These are phyloP conservation scores for Gaeumannomyces sp. DNA, from an alignment of 2,329 filamentous ascomycete species.

Conservation along the genomic window DNA sequence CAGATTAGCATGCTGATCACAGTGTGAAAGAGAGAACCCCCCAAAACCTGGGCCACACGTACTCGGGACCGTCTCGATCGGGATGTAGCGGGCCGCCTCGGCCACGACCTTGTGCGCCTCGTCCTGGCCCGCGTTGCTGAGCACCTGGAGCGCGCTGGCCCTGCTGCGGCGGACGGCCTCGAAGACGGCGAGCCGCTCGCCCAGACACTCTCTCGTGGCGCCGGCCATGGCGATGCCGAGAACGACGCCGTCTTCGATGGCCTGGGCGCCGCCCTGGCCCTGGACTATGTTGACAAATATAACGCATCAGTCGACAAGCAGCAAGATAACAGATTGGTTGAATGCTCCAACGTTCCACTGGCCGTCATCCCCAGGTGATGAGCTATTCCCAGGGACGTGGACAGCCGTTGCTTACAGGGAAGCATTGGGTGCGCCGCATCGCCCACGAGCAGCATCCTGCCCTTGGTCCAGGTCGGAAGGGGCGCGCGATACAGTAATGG, in stretches of 20 bases:
- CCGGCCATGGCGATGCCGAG: slow-evolving; percentile 24
- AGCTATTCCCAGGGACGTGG: background rate
- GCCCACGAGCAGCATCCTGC: slow-evolving; percentile 26
- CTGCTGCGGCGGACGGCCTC: slow-evolving; percentile 24
- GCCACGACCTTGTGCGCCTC: slow-evolving; percentile 15
- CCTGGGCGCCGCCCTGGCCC: slow-evolving; percentile 29
- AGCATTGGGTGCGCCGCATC: slow-evolving; percentile 34
- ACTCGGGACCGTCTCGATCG: slow-evolving; percentile 12
- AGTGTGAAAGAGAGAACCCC: background rate
- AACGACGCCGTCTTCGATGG: slow-evolving; percentile 27
- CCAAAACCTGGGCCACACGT: background rate
- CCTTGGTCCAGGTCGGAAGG: slow-evolving; percentile 26
- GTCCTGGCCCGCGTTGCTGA: slow-evolving; percentile 28
- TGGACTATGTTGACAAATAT: slow-evolving; percentile 23
- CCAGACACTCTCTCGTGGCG: slow-evolving; percentile 16
- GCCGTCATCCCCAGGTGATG: too few relatives aligned
- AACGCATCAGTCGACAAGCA: background rate
- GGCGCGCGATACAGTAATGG: slow-evolving; percentile 29
- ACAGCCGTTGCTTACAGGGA: slow-evolving; percentile 20
- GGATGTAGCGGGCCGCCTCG: slow-evolving; percentile 11
- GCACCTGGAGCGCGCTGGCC: slow-evolving; percentile 27
- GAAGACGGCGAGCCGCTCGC: slow-evolving; percentile 22
- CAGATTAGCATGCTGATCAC: background rate
- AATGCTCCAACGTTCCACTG: too few relatives aligned
- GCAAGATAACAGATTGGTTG: too few relatives aligned